phyloP scores from a whole-genome alignment of 176 grass and related monocot species.

The Metroxylon sagu region DNA sequence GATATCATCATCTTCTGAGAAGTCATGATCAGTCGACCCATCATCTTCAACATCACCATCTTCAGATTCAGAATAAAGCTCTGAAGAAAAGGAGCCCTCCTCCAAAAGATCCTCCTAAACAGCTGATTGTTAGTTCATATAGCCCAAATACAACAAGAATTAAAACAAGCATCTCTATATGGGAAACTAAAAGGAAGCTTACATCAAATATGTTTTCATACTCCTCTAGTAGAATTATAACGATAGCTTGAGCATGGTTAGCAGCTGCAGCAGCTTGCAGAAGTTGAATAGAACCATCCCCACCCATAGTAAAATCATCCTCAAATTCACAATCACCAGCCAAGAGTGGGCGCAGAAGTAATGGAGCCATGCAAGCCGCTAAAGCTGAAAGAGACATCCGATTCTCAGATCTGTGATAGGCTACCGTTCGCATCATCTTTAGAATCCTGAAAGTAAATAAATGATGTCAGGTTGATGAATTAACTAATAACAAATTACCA shows the following conservation, averaged over 20 bases:
- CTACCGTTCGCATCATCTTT: constrained; percentile 92
- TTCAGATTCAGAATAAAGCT: constrained; percentile 81
- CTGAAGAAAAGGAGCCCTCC: constrained; percentile 73
- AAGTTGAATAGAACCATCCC: constrained; percentile 83
- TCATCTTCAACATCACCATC: constrained; percentile 60
- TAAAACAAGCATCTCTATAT: constrained; percentile 10
- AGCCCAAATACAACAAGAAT: neutral
- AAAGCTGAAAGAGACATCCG: constrained; percentile 87
- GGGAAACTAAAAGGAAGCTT: constrained; percentile 15
- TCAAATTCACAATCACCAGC: constrained; percentile 87
- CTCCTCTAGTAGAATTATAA: constrained; percentile 93
- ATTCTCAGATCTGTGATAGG: constrained; percentile 70
- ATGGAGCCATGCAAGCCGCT: constrained; percentile 98
- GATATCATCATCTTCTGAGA: constrained; percentile 57
- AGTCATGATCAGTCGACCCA: constrained; percentile 72
- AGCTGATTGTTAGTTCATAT: constrained; percentile 33
- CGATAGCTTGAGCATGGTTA: constrained; percentile 92
- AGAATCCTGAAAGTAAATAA: constrained; percentile 72
- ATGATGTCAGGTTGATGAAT: neutral
- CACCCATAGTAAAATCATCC: constrained; percentile 69
- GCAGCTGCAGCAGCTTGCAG: constrained; percentile 92
- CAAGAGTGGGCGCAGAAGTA: constrained; percentile 89
- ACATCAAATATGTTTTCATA: constrained; percentile 94
- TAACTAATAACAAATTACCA: no score
- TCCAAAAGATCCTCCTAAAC: constrained; percentile 49